Conservation (phyloP, 2,329 filamentous ascomycete species). For the Alternaria conjuncta region DNA sequence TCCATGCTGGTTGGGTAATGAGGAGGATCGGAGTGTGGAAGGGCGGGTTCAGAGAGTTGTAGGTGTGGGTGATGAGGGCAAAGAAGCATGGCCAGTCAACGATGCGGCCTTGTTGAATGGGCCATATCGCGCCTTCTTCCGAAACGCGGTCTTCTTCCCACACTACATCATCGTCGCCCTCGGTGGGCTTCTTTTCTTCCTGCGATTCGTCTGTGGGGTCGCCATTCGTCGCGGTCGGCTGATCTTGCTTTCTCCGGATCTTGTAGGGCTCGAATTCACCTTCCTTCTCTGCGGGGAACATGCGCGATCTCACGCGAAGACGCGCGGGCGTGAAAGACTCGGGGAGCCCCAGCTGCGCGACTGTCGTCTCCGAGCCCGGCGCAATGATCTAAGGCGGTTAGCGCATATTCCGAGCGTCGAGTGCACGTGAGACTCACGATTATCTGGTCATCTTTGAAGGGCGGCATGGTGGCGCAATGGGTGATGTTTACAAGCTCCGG, state of each 20-base stretch:
- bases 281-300: slow-evolving; percentile 81
- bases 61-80: slow-evolving; percentile 89
- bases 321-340: slow-evolving; percentile 92
- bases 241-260: slow-evolving; percentile 63
- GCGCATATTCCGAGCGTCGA: slow-evolving; percentile 4
- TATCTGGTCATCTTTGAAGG: slow-evolving; percentile 56
- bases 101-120: slow-evolving; percentile 80
- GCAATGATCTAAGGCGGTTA: slow-evolving; percentile 65
- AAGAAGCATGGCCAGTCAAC: slow-evolving; percentile 92
- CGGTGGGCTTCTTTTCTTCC: slow-evolving; percentile 37
- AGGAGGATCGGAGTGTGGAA: slow-evolving; percentile 95
- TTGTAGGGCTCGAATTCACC: slow-evolving; percentile 84
- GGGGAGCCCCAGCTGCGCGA: slow-evolving; percentile 87
- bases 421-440: slow-evolving; percentile 41
- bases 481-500: slow-evolving; percentile 18
- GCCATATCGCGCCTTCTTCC: slow-evolving; percentile 88
- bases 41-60: slow-evolving; percentile 85
- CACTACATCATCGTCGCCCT: slow-evolving; percentile 65
- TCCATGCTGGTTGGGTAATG: slow-evolving; percentile 89
- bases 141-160: slow-evolving; percentile 90
- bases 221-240: slow-evolving; percentile 34
- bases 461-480: slow-evolving; percentile 49
- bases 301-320: slow-evolving; percentile 85
- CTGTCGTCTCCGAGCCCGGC: slow-evolving; percentile 85
- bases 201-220: slow-evolving; percentile 36